Base-by-base conservation (phyloP, 2,329 filamentous ascomycete genomes). In the Claviceps quebecensis region DNA sequence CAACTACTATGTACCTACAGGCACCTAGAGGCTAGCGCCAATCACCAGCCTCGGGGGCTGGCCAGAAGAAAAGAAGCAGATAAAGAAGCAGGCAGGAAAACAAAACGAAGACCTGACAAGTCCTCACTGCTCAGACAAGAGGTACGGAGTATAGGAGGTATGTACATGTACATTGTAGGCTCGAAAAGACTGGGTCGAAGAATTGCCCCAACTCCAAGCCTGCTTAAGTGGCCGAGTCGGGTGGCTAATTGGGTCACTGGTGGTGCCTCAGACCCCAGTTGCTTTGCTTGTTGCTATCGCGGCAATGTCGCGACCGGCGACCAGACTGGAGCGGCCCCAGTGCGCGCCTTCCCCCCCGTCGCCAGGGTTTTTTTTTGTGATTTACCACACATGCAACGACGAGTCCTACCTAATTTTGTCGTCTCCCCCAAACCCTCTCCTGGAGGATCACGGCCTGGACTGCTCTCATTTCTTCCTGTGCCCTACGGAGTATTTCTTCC, bases 391-490 rank as follows among this genome's bases (percentile, higher is more conserved):
- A 45, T 45, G 7, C 44, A 34, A 23, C 17, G 41, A 45, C 48
- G 9, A 36, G 34, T 50, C 48, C 29, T 19, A 38, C 48, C 29
- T 19, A 38, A 45, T 50, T 50, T 39, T 45, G 48, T 38, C 26
- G 41, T 36, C 23, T 29, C 22, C 48, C 47, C 22, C 19, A 45
- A 50, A 50, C 34, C 48, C 41, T 50, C 48, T 50, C 22, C 41
- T 45, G 41, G 48, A 45, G 43, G 41, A 50, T 39, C 48, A 45
- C 48, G 36, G 19, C 41, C 29, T 44, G 48, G 47, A 49, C 48
- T 16, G 41, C 36, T 34, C 39, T 34, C 41, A 26, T 37, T 47
- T 14, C 51, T 43, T 19, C 40, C 40, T 43, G 17, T 17, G 40
- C 40, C 40, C 29, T 34, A 34, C 29, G 29, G 29, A 34, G 29